Conservation (phyloP, 257 asterid species). For the Fraxinus excelsior region DNA sequence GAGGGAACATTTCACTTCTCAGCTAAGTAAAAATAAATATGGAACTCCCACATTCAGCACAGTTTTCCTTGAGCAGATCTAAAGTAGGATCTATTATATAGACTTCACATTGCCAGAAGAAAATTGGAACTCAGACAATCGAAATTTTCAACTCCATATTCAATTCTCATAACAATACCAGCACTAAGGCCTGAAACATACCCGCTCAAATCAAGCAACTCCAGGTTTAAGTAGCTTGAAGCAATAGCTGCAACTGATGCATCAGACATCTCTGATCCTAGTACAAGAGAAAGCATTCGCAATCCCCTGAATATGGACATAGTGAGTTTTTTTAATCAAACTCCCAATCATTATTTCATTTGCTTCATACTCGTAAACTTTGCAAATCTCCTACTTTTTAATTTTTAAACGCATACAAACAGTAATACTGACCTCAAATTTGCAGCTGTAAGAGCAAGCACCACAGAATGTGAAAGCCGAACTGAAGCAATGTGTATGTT, state of each 20-base stretch:
- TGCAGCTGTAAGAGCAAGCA: constrained; percentile 83
- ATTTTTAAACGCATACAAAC: neutral
- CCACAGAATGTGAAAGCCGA: constrained; percentile 75
- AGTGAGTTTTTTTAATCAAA: constrained; percentile 2
- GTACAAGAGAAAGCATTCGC: constrained; percentile 93
- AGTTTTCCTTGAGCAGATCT: neutral
- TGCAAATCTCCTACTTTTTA: neutral
- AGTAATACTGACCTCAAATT: constrained; percentile 64
- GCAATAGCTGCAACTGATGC: constrained; percentile 97
- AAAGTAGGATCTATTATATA: neutral
- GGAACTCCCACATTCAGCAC: neutral
- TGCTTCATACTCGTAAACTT: neutral
- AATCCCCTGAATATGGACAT: constrained; percentile 55
- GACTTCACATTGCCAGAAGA: neutral
- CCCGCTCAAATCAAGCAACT: constrained; percentile 98
- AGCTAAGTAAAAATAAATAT: neutral
- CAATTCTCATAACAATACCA: neutral
- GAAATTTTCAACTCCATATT: constrained; percentile 1
- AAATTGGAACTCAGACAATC: neutral
- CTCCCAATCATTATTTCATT: neutral
- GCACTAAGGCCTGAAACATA: constrained; percentile 37
- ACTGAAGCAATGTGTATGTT: constrained; percentile 81
- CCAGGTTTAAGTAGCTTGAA: constrained; percentile 73
- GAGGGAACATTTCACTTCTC: constrained; percentile 11
- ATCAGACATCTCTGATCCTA: constrained; percentile 90